Evolutionary conservation across 768 basidiomycete genomes (phyloP), one percentile per base, ranked within the genome.

Genomic region (Mycena leptocephala): DNA sequence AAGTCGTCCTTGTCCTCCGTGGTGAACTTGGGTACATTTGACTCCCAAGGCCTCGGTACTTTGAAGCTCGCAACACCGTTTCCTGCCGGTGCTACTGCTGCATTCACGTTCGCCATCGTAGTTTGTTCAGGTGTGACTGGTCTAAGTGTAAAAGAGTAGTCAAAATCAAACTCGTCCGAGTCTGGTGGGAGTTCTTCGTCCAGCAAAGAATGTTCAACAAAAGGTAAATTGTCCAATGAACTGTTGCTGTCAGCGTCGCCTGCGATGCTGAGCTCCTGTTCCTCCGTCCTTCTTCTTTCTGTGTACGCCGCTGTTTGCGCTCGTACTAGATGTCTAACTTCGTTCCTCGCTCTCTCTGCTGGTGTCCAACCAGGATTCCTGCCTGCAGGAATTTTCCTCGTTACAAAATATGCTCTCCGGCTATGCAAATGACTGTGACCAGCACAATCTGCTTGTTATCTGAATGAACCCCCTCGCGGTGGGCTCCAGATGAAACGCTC

Each of bases 391-490:
- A 72, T 72, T 16, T 53, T 55, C 11, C 16, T 61, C n/a, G 6
- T 61, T 20, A 48, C 59, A 30, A 6, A 43, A 22, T 48, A 30
- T 43, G 35, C 37, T 39, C 55, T 53, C 48, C 48, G 22, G 68
- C 30, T 58, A 69, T 18, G 26, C 16, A 41, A 59, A 37, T 9
- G 59, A 70, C 32, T 66, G 65, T 20, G 56, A 43, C 56, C 56
- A 41, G 65, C 64, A 37, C 65, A 74, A 74, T 69, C 55, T 61
- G 53, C 11, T 33, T 62, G 32, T 75, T 55, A 39, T 68, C 74
- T 56, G 59, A 65, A 70, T 75, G 74, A 70, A 75, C 74, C 67
- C 74, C 74, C 74, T 75, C 67, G 74, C 74, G 61, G 74, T 75
- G 74, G 74, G 74, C 74, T 75, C 74, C 74, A 75, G n/a, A n/a